Evolutionary conservation across 805 yeast species (phyloP).

Genomic region (Lachancea waltii): DNA sequence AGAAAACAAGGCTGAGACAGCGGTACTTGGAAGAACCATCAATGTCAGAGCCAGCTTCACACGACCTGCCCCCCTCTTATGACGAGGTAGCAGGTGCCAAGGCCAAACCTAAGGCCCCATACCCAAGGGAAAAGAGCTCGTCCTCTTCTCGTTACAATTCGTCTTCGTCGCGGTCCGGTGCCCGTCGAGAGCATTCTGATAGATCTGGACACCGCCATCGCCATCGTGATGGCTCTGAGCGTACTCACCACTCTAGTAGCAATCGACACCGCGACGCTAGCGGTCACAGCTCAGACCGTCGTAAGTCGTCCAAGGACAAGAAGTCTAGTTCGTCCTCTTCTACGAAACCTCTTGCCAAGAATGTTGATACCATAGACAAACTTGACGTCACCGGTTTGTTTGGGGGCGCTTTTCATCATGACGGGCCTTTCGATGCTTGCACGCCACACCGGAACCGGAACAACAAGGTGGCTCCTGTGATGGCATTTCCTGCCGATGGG

Average conservation of each 20-base stretch:
- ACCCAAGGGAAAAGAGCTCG: conserved; percentile 47
- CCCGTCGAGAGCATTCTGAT: conserved; percentile 18
- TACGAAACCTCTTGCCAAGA: conserved; percentile 42
- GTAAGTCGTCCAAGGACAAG: conserved; percentile 17
- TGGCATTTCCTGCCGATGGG: conserved; percentile 93
- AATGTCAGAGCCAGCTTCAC: neutral
- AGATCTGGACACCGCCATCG: conserved; percentile 13
- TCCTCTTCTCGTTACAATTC: conserved; percentile 11
- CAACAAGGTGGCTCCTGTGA: conserved; percentile 75
- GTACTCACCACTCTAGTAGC: conserved; percentile 6
- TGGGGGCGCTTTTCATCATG: conserved; percentile 95
- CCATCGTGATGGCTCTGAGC: conserved; percentile 10
- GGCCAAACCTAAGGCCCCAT: conserved; percentile 34
- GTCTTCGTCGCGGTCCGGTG: conserved; percentile 13
- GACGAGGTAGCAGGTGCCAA: conserved; percentile 60
- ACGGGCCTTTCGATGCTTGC: conserved; percentile 98
- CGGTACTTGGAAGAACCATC: conserved; percentile 25
- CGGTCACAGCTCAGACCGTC: conserved; percentile 14
- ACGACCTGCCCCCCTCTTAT: conserved; percentile 55
- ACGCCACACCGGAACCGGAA: conserved; percentile 90
- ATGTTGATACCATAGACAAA: conserved; percentile 90
- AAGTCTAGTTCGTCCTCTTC: conserved; percentile 12
- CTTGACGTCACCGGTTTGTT: conserved; percentile 92
- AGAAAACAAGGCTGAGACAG: conserved; percentile 28
- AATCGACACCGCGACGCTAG: conserved; percentile 15